Percentiles rank a stretch among this genome's conserved stretches.
Evolutionary conservation across 2,329 filamentous ascomycete species (phyloP).

Genomic region (Byssochlamys sp.): DNA sequence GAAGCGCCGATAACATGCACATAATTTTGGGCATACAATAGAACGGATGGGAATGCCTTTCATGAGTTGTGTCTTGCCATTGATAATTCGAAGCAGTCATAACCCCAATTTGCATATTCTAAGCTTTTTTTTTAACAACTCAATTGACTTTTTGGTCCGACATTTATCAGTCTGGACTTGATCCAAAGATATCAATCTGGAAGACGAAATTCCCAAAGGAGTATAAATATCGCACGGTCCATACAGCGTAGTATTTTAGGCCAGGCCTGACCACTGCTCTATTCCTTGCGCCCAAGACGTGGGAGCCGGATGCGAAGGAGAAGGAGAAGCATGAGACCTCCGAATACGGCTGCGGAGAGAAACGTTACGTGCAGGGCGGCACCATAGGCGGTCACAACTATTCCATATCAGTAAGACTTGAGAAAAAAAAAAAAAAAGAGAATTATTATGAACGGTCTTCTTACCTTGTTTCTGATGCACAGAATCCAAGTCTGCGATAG

Average conservation of each 20-base stretch:
- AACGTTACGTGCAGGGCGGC: constrained; percentile 29
- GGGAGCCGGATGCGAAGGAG: constrained; percentile 25
- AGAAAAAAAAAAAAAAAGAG: background rate
- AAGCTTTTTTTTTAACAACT: background rate
- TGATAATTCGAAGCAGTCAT: background rate
- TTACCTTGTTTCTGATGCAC: constrained; percentile 40
- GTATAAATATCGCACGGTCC: background rate
- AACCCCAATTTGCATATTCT: background rate
- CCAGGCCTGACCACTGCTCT: background rate
- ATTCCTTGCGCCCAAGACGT: constrained; percentile 11
- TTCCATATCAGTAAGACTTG: background rate
- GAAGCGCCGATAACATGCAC: background rate
- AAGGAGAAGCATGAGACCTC: constrained; percentile 23
- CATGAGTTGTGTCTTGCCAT: background rate
- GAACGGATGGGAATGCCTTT: background rate
- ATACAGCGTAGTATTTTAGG: background rate
- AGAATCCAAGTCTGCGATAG: constrained; percentile 37
- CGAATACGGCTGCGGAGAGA: constrained; percentile 28
- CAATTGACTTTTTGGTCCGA: background rate
- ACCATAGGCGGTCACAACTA: constrained; percentile 30
- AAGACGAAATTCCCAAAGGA: background rate
- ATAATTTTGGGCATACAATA: background rate
- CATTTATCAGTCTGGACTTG: background rate
- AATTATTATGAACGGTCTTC: background rate
- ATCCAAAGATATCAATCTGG: background rate